Evolutionary conservation across 371 early-diverging fungal species (phyloP).

Genomic region (Synchytrium microbalum): DNA sequence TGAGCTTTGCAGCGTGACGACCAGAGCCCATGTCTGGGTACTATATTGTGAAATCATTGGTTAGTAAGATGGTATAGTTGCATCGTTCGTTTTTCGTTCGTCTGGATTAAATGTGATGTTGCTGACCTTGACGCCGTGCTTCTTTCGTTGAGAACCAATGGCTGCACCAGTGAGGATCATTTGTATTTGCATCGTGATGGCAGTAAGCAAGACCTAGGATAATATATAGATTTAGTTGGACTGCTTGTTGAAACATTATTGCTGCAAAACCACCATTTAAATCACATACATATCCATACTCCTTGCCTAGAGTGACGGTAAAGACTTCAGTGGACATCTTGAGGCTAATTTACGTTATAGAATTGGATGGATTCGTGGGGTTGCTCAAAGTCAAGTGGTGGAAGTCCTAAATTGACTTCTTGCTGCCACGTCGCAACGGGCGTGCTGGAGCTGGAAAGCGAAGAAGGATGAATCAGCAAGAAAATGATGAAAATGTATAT

Average conservation of each 20-base stretch:
- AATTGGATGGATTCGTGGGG: too few relatives aligned
- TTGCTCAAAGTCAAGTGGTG: too few relatives aligned
- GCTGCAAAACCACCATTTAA: too few relatives aligned
- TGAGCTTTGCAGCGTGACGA: constrained; percentile 2
- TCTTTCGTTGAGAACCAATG: neutral
- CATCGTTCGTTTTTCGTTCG: neutral
- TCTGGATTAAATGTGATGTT: too few relatives aligned
- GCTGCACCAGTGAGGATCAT: neutral
- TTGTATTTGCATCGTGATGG: neutral
- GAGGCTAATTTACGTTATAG: too few relatives aligned
- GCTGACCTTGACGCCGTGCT: constrained; percentile 3
- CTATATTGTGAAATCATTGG: neutral
- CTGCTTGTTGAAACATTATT: neutral
- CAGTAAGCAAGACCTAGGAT: neutral
- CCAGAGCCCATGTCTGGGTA: constrained; percentile 4
- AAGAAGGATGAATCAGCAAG: neutral
- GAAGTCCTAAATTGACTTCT: too few relatives aligned
- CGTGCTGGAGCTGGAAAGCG: too few relatives aligned
- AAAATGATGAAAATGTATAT: neutral
- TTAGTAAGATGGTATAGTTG: neutral
- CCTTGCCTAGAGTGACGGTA: neutral
- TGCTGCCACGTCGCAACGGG: too few relatives aligned
- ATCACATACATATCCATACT: neutral
- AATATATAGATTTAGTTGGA: neutral
- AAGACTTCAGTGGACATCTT: neutral